phyloP scores from a whole-genome alignment of 2,329 filamentous ascomycete species.

The Spiromastix sp. region DNA sequence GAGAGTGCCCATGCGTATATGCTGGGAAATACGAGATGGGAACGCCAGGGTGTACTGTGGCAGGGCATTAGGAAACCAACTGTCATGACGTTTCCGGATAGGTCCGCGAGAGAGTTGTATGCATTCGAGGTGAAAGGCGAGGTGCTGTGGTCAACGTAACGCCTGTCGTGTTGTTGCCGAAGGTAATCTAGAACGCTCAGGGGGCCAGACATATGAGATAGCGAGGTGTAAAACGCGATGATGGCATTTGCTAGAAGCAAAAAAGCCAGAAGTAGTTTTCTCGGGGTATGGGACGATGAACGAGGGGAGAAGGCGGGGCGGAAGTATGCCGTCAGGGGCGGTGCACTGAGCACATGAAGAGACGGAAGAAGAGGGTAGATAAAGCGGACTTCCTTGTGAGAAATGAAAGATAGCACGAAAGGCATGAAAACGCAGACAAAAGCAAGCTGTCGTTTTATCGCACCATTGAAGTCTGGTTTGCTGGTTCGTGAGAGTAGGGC shows the following conservation, averaged over 20 bases:
- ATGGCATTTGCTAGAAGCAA: constrained; percentile 57
- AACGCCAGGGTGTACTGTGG: constrained; percentile 92
- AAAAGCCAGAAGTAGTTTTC: constrained; percentile 43
- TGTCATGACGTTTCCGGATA: constrained; percentile 32
- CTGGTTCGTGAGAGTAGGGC: constrained; percentile 22
- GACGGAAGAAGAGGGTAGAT: constrained; percentile 83
- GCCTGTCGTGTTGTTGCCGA: constrained; percentile 57
- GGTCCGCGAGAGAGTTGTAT: constrained; percentile 5
- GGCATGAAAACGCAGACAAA: constrained; percentile 51
- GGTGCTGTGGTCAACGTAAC: constrained; percentile 14
- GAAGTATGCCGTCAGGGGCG: constrained; percentile 57
- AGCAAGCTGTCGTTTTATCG: constrained; percentile 46
- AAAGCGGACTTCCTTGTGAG: constrained; percentile 96
- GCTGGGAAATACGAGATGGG: constrained; percentile 64
- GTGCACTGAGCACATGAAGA: constrained; percentile 71
- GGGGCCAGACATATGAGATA: constrained; percentile 71
- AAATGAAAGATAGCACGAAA: constrained; percentile 60
- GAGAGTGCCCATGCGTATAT: constrained; percentile 75
- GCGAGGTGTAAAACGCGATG: constrained; percentile 63
- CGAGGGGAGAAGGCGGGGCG: constrained; percentile 29
- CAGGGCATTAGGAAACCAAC: constrained; percentile 87
- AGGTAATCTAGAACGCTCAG: constrained; percentile 65
- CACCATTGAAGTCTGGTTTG: constrained; percentile 10
- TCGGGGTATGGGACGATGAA: constrained; percentile 31
- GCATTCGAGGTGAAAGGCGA: constrained; percentile 5